Evolutionary conservation across 2,329 filamentous ascomycete species (phyloP), one percentile per base, ranked within the genome.

Genomic region (Colletotrichum lentis): DNA sequence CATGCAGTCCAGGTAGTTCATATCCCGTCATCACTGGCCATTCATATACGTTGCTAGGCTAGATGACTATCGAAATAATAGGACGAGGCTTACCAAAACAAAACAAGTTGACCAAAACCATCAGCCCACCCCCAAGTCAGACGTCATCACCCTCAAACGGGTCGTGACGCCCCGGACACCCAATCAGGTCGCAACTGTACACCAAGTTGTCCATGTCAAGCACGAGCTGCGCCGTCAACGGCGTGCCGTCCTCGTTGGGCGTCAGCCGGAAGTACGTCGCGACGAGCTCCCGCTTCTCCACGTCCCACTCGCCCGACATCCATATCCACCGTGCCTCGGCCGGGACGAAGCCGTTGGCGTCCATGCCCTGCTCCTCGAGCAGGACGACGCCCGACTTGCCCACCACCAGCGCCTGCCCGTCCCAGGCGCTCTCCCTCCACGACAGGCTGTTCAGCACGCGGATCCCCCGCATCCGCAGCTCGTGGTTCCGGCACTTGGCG

Each of bases 291-390:
- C 66, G 50, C 24, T 55, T 62, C 39, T 69, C 62, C 11, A 61
- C 56, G 56, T 71, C 62, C 69, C 66, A 69, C 27, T 69, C 67
- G 2, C 52, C 62, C 7, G 49, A 57, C 43, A 66, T 41, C 67
- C 71, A 72, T 4, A 62, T 37, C 72, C 72, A 73, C 7, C 71
- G 39, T 16, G 63, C 44, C 39, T 57, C 65, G 3, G 67, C 11
- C 44, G 69, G 65, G 8, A 72, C 55, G 50, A 62, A 37, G 16
- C 70, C 72, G 12, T 67, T 47, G 0, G 24, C 67, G 20, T 69
- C 62, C 57, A 70, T 65, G 10, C 67, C 69, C 31, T 47, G 44
- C 61, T 73, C 71, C 44, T 73, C 71, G 35, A 73, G 58, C 53
- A 71, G 47, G 24, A 72, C 64, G 10, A 50, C 67, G 2, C 71